Evolutionary conservation across 495 filamentous ascomycete species (phyloP).

Genomic region (Annulohypoxylon nitens): DNA sequence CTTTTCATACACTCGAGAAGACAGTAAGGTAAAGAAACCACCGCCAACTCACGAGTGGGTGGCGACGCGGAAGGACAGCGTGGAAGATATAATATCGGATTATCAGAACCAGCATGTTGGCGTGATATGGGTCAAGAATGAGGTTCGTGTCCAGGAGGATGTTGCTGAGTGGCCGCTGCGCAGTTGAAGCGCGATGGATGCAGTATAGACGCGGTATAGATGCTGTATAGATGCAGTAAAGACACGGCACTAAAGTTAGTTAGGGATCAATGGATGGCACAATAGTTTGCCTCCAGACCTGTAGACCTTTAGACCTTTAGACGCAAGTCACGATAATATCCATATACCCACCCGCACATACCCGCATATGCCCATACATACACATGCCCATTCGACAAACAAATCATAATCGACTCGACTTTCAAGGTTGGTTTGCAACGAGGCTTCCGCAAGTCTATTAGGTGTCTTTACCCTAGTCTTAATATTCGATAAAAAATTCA

Average conservation of each 20-base stretch:
- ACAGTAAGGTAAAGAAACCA: constrained; percentile 33
- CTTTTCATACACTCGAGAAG: constrained; percentile 26
- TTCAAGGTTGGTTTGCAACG: not conserved
- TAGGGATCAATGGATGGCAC: constrained; percentile 17
- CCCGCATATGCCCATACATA: too few relatives aligned
- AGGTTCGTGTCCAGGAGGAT: constrained; percentile 45
- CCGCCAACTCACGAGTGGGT: constrained; percentile 31
- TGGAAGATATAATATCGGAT: constrained; percentile 53
- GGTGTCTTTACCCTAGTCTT: not conserved
- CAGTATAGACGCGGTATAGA: not conserved
- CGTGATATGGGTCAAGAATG: constrained; percentile 52
- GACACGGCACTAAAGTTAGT: not conserved
- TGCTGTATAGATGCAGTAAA: not conserved
- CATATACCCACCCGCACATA: not conserved
- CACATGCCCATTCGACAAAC: not conserved
- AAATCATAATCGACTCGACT: not conserved
- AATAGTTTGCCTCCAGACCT: not conserved
- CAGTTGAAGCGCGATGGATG: constrained; percentile 15
- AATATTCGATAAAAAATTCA: too few relatives aligned
- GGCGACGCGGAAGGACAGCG: constrained; percentile 44
- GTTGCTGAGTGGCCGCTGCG: constrained; percentile 48
- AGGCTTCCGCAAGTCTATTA: not conserved
- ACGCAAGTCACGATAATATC: constrained; percentile 28
- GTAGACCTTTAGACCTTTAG: not conserved
- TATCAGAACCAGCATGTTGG: constrained; percentile 46